Evolutionary conservation across 441 rosid genomes (phyloP).

Genomic region (Gossypium aridum): DNA sequence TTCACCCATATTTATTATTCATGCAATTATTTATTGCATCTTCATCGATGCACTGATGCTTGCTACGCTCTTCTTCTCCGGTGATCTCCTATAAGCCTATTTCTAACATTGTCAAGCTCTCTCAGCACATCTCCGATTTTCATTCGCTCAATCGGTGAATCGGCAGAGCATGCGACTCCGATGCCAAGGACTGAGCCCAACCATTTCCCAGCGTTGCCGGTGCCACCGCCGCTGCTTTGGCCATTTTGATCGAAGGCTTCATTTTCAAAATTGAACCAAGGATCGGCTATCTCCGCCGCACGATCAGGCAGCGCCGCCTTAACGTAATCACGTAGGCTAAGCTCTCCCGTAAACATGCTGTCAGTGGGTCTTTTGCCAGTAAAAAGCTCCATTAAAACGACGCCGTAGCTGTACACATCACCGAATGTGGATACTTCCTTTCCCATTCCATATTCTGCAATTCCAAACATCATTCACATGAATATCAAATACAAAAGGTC

Average conservation of each 20-base stretch:
- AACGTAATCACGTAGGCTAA: not conserved
- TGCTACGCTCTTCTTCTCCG: not conserved
- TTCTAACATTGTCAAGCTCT: not conserved
- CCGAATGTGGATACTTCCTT: not conserved
- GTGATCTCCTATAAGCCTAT: not conserved
- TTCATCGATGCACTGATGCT: not conserved
- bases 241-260: not conserved
- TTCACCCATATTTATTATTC: no score
- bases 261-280: not conserved
- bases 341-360: not conserved
- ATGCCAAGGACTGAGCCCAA: not conserved
- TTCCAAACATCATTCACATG: not conserved
- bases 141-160: not conserved
- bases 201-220: not conserved
- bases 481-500: not conserved
- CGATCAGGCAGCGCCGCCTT: not conserved
- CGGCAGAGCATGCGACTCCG: not conserved
- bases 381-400: slow-evolving; percentile 5
- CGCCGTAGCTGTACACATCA: slow-evolving; percentile 8
- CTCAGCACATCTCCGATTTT: not conserved
- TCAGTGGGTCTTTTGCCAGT: not conserved
- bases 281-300: not conserved
- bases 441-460: slow-evolving; percentile 10
- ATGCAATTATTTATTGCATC: not conserved
- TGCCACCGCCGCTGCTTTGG: not conserved